Evolutionary conservation across 352 stramenopile species (phyloP).

Genomic region (Pythium sukuiense): DNA sequence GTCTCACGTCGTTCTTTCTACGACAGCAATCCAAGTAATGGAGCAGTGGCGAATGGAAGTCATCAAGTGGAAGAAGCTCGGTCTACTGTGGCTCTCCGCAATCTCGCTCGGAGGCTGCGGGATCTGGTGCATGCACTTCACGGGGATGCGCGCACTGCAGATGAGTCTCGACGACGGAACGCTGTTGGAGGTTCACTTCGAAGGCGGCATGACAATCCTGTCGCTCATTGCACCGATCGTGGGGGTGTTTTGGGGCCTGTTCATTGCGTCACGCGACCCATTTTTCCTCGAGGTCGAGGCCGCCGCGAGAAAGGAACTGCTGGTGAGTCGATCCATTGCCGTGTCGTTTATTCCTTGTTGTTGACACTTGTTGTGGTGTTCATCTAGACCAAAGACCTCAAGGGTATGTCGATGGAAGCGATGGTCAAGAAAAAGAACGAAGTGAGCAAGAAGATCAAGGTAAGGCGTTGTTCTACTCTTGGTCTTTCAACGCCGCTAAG

Average conservation of each 20-base stretch:
- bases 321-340: conserved; percentile 17
- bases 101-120: conserved; percentile 60
- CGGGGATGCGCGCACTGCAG: conserved; percentile 61
- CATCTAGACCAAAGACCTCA: conserved; percentile 35
- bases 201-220: conserved; percentile 49
- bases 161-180: conserved; percentile 44
- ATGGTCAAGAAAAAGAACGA: conserved; percentile 46
- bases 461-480: neutral
- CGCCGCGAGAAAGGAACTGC: conserved; percentile 46
- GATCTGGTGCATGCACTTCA: conserved; percentile 81
- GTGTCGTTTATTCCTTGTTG: conserved; percentile 25
- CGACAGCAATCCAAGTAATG: conserved; percentile 66
- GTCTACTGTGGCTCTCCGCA: conserved; percentile 43
- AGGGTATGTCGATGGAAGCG: conserved; percentile 44
- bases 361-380: neutral
- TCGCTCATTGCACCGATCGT: conserved; percentile 56
- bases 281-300: conserved; percentile 73
- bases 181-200: conserved; percentile 51
- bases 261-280: conserved; percentile 54
- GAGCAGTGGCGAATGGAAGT: conserved; percentile 59
- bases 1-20: neutral
- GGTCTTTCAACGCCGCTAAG: neutral
- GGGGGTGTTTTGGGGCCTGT: conserved; percentile 60
- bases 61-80: conserved; percentile 37
- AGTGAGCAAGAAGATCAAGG: conserved; percentile 53